Conservation (phyloP, 768 basidiomycete species). For the Royoungia palumana region DNA sequence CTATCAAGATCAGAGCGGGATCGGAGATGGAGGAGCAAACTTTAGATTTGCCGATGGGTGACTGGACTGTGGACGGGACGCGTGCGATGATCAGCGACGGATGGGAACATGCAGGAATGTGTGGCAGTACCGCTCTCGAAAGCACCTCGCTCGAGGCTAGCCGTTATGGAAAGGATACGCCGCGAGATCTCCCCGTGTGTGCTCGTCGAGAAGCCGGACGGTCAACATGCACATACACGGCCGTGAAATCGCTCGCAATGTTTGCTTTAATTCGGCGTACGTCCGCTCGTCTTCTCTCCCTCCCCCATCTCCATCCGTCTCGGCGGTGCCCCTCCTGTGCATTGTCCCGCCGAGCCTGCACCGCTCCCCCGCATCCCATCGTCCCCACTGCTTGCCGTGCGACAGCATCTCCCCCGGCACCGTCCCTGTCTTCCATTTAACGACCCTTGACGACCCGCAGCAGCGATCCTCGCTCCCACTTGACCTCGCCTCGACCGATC, state of each 20-base stretch:
- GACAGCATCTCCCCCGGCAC: too few relatives aligned
- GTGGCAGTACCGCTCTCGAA: not conserved
- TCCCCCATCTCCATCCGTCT: not conserved
- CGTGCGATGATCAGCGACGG: conserved; percentile 28
- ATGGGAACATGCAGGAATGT: not conserved
- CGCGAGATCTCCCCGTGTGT: conserved; percentile 22
- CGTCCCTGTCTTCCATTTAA: conserved; percentile 16
- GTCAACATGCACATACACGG: conserved; percentile 32
- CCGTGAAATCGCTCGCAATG: conserved; percentile 5
- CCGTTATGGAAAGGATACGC: conserved; percentile 31
- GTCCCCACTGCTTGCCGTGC: too few relatives aligned
- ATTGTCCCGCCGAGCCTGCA: too few relatives aligned
- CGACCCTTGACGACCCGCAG: conserved; percentile 29
- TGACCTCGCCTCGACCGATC: too few relatives aligned
- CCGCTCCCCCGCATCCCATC: too few relatives aligned
- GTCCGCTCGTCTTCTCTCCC: not conserved
- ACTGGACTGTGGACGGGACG: not conserved
- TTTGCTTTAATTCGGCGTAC: conserved; percentile 21
- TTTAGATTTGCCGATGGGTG: conserved; percentile 31
- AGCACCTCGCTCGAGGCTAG: conserved; percentile 25
- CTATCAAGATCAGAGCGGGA: conserved; percentile 28
- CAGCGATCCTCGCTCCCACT: conserved; percentile 6
- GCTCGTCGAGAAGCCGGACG: conserved; percentile 12
- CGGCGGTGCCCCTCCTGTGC: conserved; percentile 17
- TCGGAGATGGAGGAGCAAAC: conserved; percentile 32